Conservation (phyloP, 345 rosid species). For the Citrus cavaleriei region DNA sequence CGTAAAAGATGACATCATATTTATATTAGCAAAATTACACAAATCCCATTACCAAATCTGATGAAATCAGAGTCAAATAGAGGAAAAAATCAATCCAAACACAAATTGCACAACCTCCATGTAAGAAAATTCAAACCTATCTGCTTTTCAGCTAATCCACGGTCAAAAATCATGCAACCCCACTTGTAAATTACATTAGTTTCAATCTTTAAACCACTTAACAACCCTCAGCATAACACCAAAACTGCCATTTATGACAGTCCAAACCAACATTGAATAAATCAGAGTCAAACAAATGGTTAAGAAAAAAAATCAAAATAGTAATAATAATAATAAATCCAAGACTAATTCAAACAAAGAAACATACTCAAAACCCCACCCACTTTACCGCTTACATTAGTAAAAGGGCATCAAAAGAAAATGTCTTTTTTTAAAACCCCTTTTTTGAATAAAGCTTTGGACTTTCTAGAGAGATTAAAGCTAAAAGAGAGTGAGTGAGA, state of each 20-base stretch:
- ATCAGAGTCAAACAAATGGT: constrained; percentile 16
- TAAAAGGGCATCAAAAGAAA: constrained; percentile 6
- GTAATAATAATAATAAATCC: neutral
- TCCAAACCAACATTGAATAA: constrained; percentile 1
- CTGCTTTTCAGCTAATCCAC: constrained; percentile 15
- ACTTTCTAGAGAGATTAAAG: neutral
- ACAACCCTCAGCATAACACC: neutral
- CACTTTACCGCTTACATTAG: neutral
- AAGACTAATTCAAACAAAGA: constrained; percentile 15
- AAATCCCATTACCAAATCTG: neutral
- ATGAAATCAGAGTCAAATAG: constrained; percentile 10
- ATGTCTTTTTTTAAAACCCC: neutral
- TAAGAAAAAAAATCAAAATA: neutral
- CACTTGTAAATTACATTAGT: neutral
- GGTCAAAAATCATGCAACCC: neutral
- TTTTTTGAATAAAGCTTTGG: constrained; percentile 13
- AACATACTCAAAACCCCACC: neutral
- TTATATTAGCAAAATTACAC: neutral
- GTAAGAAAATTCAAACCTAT: neutral
- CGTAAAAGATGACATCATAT: neutral
- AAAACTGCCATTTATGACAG: neutral
- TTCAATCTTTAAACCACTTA: neutral
- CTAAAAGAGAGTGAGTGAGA: neutral
- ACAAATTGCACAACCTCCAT: too few species aligned
- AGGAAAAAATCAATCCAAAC: neutral